Percentiles rank a stretch among this genome's conserved stretches.
Conservation (phyloP, 2,329 filamentous ascomycete genomes). For the Aspergillus novoparasiticus region DNA sequence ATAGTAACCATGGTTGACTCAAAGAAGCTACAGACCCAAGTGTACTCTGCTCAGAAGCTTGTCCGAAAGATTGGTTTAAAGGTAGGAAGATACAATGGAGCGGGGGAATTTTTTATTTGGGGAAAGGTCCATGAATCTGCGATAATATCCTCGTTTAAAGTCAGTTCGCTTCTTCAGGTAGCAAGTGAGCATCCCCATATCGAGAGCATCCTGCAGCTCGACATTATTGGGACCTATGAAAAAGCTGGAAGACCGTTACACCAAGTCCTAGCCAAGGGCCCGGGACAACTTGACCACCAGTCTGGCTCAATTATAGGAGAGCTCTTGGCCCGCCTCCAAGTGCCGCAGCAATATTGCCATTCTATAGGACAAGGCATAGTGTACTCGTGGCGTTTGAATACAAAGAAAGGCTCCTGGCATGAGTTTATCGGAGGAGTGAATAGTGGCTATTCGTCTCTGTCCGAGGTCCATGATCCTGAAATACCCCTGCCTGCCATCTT, state of each 20-base stretch:
- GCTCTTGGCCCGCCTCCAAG: conserved; percentile 21
- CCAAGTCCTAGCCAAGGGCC: conserved; percentile 11
- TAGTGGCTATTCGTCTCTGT: conserved; percentile 8
- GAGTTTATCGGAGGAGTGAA: conserved; percentile 20
- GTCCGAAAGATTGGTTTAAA: conserved; percentile 19
- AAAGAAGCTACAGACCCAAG: conserved; percentile 19
- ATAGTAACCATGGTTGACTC: conserved; percentile 36
- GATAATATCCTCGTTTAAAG: conserved; percentile 32
- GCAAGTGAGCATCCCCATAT: conserved; percentile 22
- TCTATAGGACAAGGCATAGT: conserved; percentile 25
- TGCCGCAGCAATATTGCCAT: conserved; percentile 27
- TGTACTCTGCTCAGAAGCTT: conserved; percentile 32
- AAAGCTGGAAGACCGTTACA: conserved; percentile 18
- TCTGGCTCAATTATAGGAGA: conserved; percentile 26
- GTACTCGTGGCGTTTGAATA: conserved; percentile 25
- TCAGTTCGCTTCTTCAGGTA: conserved; percentile 25
- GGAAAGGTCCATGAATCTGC: conserved; percentile 27
- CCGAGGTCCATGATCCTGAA: background rate
- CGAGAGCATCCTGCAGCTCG: conserved; percentile 29
- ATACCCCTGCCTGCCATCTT: background rate
- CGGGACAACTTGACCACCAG: conserved; percentile 13
- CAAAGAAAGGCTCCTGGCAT: conserved; percentile 9
- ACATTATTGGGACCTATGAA: conserved; percentile 11
- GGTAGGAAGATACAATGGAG: conserved; percentile 29
- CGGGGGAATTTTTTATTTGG: conserved; percentile 41